A percentile compares a stretch with the other conserved stretches of the same genome.
phyloP scores from a whole-genome alignment of 345 rosid species.

The Passiflora organensis region DNA sequence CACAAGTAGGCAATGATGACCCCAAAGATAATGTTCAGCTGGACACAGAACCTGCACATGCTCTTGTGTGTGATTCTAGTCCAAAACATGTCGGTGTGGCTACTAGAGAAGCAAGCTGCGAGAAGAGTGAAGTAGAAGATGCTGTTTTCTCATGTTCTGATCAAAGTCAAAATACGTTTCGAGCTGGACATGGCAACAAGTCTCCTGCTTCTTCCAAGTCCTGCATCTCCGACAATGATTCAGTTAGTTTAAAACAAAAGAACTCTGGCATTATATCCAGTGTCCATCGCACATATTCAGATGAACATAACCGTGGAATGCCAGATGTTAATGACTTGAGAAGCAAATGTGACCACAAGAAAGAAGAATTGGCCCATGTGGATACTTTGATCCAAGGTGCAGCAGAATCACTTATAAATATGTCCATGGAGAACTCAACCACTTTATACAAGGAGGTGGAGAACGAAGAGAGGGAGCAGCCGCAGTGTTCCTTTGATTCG shows the following conservation, averaged over 20 bases:
- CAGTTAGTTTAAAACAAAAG: slow-evolving; percentile 23
- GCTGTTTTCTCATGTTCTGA: slow-evolving; percentile 8
- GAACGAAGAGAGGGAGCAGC: slow-evolving; percentile 23
- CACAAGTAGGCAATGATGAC: slow-evolving; percentile 10
- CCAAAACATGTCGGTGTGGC: not conserved
- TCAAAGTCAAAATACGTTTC: slow-evolving; percentile 12
- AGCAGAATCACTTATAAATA: slow-evolving; percentile 52
- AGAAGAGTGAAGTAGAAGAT: slow-evolving; percentile 25
- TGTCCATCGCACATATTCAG: slow-evolving; percentile 11
- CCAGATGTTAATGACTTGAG: slow-evolving; percentile 12
- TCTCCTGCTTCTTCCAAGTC: slow-evolving; percentile 34
- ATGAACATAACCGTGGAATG: slow-evolving; percentile 23
- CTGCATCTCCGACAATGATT: slow-evolving; percentile 30
- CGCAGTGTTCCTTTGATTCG: slow-evolving; percentile 48
- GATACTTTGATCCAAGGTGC: slow-evolving; percentile 40
- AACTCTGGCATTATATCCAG: slow-evolving; percentile 9
- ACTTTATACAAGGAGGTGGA: slow-evolving; percentile 15
- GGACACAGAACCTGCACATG: slow-evolving; percentile 8
- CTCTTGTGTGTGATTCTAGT: slow-evolving; percentile 1
- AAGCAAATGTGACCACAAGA: slow-evolving; percentile 7
- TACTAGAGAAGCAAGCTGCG: slow-evolving; percentile 11
- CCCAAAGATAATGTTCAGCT: slow-evolving; percentile 12
- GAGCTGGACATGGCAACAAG: slow-evolving; percentile 11
- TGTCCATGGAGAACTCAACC: slow-evolving; percentile 27
- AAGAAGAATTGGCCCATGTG: slow-evolving; percentile 27